Evolutionary conservation across 257 asterid genomes (phyloP).

Genomic region (Forsythia suspensa): DNA sequence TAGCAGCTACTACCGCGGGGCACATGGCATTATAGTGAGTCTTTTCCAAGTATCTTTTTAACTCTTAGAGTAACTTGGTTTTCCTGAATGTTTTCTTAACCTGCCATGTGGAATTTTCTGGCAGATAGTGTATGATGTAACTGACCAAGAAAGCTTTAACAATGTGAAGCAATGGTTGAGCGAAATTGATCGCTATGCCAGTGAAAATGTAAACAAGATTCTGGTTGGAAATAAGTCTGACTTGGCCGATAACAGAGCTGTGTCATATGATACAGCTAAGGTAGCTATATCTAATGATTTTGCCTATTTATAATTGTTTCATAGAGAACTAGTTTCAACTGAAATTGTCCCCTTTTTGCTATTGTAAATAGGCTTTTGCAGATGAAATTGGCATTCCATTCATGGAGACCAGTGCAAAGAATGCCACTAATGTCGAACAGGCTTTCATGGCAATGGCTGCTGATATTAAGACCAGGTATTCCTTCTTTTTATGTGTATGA

Average conservation of each 20-base stretch:
- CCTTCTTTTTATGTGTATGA: not conserved
- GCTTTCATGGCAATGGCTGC: slow-evolving; percentile 98
- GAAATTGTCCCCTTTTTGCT: slow-evolving; percentile 9
- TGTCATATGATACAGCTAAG: slow-evolving; percentile 79
- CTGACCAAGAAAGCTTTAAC: slow-evolving; percentile 86
- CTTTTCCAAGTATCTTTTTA: slow-evolving; percentile 22
- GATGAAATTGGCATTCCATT: slow-evolving; percentile 94
- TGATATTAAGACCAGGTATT: slow-evolving; percentile 73
- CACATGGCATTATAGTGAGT: slow-evolving; percentile 92
- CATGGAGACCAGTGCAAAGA: slow-evolving; percentile 94
- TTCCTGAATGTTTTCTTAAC: slow-evolving; percentile 9
- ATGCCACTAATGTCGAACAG: slow-evolving; percentile 82
- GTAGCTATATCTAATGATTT: slow-evolving; percentile 33
- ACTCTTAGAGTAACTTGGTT: slow-evolving; percentile 9
- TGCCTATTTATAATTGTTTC: not conserved
- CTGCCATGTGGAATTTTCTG: slow-evolving; percentile 22
- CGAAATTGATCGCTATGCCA: slow-evolving; percentile 90
- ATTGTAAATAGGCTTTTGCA: slow-evolving; percentile 69
- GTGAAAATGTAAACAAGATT: slow-evolving; percentile 84
- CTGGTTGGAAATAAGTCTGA: slow-evolving; percentile 90
- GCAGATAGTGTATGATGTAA: slow-evolving; percentile 85
- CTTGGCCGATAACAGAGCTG: slow-evolving; percentile 77
- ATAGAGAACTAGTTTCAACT: slow-evolving; percentile 3
- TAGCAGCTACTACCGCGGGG: slow-evolving; percentile 96
- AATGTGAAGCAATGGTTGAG: slow-evolving; percentile 91